Percentiles rank a stretch among this genome's conserved stretches.
These are phyloP conservation scores for Aspergillus sp. DNA, from an alignment of 2,329 filamentous ascomycete species.

Conservation along the genomic window DNA sequence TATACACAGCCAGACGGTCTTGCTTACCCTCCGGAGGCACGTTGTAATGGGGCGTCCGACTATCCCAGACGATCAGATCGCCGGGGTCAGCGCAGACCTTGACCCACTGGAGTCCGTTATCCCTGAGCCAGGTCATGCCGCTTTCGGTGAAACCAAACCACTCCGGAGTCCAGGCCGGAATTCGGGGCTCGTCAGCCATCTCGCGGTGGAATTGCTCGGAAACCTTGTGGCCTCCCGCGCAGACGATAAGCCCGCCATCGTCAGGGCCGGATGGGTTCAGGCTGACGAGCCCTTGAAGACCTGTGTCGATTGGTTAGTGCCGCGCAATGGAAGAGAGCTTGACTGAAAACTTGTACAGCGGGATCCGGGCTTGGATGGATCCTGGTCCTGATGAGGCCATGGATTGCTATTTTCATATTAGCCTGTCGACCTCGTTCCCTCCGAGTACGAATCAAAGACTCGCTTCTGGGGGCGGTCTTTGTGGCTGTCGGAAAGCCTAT, in stretches of 20 bases:
- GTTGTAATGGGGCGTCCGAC: conserved; percentile 32
- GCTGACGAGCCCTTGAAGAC: conserved; percentile 42
- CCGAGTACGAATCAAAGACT: too few species aligned
- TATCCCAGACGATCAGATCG: conserved; percentile 37
- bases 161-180: conserved; percentile 19
- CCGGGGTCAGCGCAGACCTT: conserved; percentile 37
- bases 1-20: conserved; percentile 30
- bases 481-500: too few species aligned
- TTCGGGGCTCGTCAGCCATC: conserved; percentile 19
- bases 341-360: conserved; percentile 35
- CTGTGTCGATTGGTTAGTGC: background rate
- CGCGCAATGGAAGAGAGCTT: background rate
- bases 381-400: conserved; percentile 41
- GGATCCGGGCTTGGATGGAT: conserved; percentile 38
- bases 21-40: conserved; percentile 21
- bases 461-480: too few species aligned
- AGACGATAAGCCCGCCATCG: conserved; percentile 31
- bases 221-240: conserved; percentile 20
- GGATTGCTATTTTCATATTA: conserved; percentile 24
- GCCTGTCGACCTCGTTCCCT: too few species aligned
- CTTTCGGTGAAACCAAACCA: conserved; percentile 22
- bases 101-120: conserved; percentile 18
- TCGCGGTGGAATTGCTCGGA: conserved; percentile 23
- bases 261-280: conserved; percentile 26
- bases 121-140: conserved; percentile 25